Percentiles rank a stretch among this genome's conserved stretches.
These are phyloP conservation scores for Paratinospora sagittata DNA, from an alignment of 164 flowering plant genomes.

Conservation along the genomic window DNA sequence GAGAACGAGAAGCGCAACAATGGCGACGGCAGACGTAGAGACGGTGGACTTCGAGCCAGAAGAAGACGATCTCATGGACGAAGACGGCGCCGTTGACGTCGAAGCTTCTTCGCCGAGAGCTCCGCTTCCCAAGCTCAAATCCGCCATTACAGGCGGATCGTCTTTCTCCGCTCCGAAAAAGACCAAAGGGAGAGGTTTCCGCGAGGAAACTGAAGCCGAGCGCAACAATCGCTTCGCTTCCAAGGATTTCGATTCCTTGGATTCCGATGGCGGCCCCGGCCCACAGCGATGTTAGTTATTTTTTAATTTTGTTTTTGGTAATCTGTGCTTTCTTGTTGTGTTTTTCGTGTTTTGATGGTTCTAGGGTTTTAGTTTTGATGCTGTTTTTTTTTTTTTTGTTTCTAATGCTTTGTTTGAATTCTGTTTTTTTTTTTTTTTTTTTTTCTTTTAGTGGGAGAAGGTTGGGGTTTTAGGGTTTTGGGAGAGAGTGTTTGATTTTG, in stretches of 20 bases:
- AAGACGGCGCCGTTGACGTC: constrained; percentile 58
- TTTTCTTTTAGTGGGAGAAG: background rate
- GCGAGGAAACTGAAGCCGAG: constrained; percentile 54
- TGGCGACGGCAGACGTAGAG: constrained; percentile 69
- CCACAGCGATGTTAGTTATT: constrained; percentile 69
- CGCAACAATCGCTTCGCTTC: constrained; percentile 54
- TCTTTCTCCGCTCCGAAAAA: constrained; percentile 45
- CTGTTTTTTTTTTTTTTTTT: background rate
- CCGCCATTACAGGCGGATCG: constrained; percentile 70
- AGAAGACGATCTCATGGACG: constrained; percentile 94
- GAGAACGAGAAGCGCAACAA: too few species aligned
- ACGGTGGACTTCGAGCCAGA: constrained; percentile 89
- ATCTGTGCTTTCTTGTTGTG: background rate
- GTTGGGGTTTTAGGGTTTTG: background rate
- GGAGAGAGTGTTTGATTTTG: too few species aligned
- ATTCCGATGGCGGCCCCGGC: constrained; percentile 71
- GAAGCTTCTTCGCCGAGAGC: constrained; percentile 48
- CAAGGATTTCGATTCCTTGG: constrained; percentile 69
- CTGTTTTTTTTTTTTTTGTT: background rate
- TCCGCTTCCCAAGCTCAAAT: constrained; percentile 56
- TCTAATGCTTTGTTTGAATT: background rate
- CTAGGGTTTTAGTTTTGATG: constrained; percentile 11
- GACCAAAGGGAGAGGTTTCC: constrained; percentile 89
- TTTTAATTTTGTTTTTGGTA: background rate
- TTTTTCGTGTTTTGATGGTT: background rate